Evolutionary conservation across 192 early-diverging fungal genomes (phyloP), one percentile per base, ranked within the genome.

Genomic region (Coemansia sp.): DNA sequence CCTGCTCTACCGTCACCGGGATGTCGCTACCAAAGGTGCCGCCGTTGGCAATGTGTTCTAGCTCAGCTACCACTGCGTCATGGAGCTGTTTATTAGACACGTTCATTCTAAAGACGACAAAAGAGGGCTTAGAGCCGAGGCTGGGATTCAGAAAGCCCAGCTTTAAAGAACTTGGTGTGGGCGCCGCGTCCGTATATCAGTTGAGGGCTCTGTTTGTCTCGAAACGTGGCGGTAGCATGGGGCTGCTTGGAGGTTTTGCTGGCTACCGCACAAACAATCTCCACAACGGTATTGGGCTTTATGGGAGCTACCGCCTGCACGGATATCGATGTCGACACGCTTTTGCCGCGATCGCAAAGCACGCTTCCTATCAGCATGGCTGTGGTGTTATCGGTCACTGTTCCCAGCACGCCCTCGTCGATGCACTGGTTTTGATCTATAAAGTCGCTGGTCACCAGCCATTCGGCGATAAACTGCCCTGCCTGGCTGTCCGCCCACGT

Each of bases 351-450:
- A 2, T 42, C 34, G 15, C 56, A 28, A 9, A 31, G 15, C 10
- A 64, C n/a, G 18, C 43, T 44, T 34, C 45, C 53, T 39, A 64
- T 60, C 21, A 71, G 36, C 62, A 64, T 64, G 1, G 69, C 56
- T 12, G 62, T 56, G 9, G 58, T 60, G 37, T 71, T 71, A 51
- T 71, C 69, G 26, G 69, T 64, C n/a, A 71, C 57, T 26, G 69
- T 71, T 36, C 47, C 69, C 9, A 71, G 34, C 12, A 45, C 48
- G 26, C 69, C 69, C 51, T 71, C 69, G 43, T 71, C 69, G 15
- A 71, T 60, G 42, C 48, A 60, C 4, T 61, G 61, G 15, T 36
- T 49, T 11, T 46, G 23, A 3, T 32, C 41, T 12, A 71, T 63
- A 48, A 59, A 48, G 17, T 71, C 68, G 16, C 32, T 26, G 26